Percentiles rank a stretch among this genome's conserved stretches.
Evolutionary conservation across 2,329 filamentous ascomycete species (phyloP).

Genomic region (Aspergillus niger): DNA sequence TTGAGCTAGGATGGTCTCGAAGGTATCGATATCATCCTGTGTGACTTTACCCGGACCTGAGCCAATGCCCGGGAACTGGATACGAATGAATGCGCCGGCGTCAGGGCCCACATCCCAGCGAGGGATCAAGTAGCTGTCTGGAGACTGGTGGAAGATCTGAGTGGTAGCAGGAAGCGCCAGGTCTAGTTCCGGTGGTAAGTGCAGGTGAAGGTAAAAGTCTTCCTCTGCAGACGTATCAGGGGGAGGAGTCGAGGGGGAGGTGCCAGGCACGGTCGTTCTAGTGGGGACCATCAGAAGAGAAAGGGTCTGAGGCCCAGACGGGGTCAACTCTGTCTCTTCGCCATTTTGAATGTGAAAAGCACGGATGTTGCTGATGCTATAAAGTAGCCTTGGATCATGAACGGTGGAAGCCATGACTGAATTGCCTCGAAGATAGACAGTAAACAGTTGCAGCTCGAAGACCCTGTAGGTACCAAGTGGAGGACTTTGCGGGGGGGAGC

Average conservation of each 20-base stretch:
- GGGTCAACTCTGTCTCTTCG: slow-evolving; percentile 77
- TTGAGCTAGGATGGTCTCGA: slow-evolving; percentile 96
- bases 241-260: slow-evolving; percentile 33
- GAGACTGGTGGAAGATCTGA: slow-evolving; percentile 95
- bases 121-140: slow-evolving; percentile 88
- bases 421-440: not conserved
- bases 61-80: slow-evolving; percentile 81
- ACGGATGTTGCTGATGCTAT: slow-evolving; percentile 73
- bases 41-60: slow-evolving; percentile 64
- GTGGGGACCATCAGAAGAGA: slow-evolving; percentile 96
- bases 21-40: slow-evolving; percentile 93
- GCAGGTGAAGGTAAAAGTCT: slow-evolving; percentile 95
- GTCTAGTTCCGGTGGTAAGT: slow-evolving; percentile 91
- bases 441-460: not conserved
- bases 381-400: slow-evolving; percentile 44
- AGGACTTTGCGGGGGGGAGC: slow-evolving; percentile 8
- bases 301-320: slow-evolving; percentile 83
- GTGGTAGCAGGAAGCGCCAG: slow-evolving; percentile 91
- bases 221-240: slow-evolving; percentile 66
- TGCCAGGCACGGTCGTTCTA: slow-evolving; percentile 65
- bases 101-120: slow-evolving; percentile 91
- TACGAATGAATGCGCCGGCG: slow-evolving; percentile 85
- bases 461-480: not conserved
- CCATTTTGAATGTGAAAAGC: slow-evolving; percentile 92
- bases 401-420: slow-evolving; percentile 28